Evolutionary conservation across 2,329 filamentous ascomycete species (phyloP).

Genomic region (Phaeomoniella chlamydospora): DNA sequence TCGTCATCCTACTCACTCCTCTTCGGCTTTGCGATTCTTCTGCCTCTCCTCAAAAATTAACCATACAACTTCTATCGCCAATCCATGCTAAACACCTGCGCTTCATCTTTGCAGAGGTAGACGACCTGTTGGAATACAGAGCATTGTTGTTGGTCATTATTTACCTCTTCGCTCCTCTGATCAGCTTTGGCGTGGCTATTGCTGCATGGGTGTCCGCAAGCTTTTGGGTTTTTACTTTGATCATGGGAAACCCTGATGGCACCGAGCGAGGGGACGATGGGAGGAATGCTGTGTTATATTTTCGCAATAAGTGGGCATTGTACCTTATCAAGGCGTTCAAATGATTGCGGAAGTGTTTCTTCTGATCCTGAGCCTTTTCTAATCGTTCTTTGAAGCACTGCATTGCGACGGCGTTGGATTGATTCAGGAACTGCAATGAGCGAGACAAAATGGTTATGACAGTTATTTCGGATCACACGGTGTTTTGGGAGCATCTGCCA

Average conservation of each 20-base stretch:
- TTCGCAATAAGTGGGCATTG: conserved; percentile 45
- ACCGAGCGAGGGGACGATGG: conserved; percentile 47
- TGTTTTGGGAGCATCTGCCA: too few species aligned
- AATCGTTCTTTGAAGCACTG: too few species aligned
- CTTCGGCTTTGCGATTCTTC: conserved; percentile 36
- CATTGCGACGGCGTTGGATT: neutral
- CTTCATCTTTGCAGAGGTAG: conserved; percentile 10
- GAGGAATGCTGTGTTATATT: conserved; percentile 40
- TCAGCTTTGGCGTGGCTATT: conserved; percentile 41
- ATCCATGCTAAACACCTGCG: conserved; percentile 10
- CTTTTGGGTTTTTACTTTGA: conserved; percentile 48
- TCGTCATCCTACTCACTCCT: conserved; percentile 36
- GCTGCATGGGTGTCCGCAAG: conserved; percentile 44
- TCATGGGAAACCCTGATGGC: conserved; percentile 48
- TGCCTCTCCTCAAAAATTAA: conserved; percentile 18
- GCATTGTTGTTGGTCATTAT: conserved; percentile 33
- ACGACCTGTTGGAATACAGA: conserved; percentile 17
- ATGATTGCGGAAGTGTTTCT: conserved; percentile 14
- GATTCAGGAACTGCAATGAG: too few species aligned
- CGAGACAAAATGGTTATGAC: too few species aligned
- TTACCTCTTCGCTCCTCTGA: conserved; percentile 39
- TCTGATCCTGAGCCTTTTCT: too few species aligned
- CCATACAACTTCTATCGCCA: conserved; percentile 10
- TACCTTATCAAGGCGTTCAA: conserved; percentile 36
- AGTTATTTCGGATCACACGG: too few species aligned